A percentile compares a stretch with the other conserved stretches of the same genome.
phyloP scores from a whole-genome alignment of 139 green algal genomes.

The Chlamydomonas eustigma region DNA sequence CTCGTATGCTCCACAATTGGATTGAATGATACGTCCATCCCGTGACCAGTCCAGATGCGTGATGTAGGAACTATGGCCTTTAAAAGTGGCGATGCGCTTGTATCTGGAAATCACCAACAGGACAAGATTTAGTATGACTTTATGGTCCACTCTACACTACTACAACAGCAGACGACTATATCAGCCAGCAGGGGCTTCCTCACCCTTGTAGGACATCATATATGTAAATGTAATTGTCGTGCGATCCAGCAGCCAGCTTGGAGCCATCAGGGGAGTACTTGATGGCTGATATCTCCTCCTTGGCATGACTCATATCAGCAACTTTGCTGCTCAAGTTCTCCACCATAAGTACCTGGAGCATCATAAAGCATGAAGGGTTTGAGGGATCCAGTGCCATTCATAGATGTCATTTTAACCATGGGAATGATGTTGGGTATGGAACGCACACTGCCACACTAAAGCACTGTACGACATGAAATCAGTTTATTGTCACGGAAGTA shows the following conservation, averaged over 20 bases:
- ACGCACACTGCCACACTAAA: too few species aligned
- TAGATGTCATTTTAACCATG: too few species aligned
- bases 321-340: constrained; percentile 41
- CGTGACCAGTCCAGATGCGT: constrained; percentile 57
- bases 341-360: constrained; percentile 33
- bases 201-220: constrained; percentile 37
- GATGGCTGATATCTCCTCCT: constrained; percentile 11
- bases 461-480: too few species aligned
- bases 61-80: constrained; percentile 62
- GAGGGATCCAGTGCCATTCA: too few species aligned
- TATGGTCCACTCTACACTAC: too few species aligned
- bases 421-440: too few species aligned
- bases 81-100: constrained; percentile 26
- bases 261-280: constrained; percentile 46
- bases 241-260: constrained; percentile 40
- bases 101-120: constrained; percentile 16
- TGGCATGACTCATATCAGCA: constrained; percentile 33
- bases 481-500: too few species aligned
- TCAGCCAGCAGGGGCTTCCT: too few species aligned
- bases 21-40: constrained; percentile 49
- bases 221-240: constrained; percentile 59
- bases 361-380: too few species aligned
- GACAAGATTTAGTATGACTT: too few species aligned
- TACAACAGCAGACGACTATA: too few species aligned
- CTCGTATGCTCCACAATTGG: constrained; percentile 54